A percentile compares a stretch with the other conserved stretches of the same genome.
Conservation (phyloP, 345 rosid genomes). For the Eucalyptus sp. region DNA sequence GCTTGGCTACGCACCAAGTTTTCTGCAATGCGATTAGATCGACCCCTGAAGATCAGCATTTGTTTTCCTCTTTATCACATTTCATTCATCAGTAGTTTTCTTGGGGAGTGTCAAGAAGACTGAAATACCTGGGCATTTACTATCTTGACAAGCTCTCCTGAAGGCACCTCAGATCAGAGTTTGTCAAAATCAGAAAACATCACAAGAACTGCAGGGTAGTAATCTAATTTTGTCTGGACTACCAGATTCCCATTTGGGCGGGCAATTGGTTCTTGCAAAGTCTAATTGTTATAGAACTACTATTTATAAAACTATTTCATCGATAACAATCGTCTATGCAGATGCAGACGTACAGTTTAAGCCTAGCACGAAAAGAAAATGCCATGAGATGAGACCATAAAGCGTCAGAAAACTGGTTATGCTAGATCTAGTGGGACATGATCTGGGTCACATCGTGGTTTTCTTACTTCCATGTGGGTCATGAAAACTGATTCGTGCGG, state of each 20-base stretch:
- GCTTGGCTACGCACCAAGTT: constrained; percentile 75
- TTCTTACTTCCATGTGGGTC: neutral
- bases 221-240: neutral
- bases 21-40: constrained; percentile 5
- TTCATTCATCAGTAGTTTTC: neutral
- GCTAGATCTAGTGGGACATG: neutral
- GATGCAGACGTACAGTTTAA: neutral
- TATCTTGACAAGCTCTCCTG: constrained; percentile 15
- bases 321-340: neutral
- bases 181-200: neutral
- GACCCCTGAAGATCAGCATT: neutral
- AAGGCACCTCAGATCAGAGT: neutral
- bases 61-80: neutral
- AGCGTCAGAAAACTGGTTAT: neutral
- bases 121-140: constrained; percentile 32
- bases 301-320: neutral
- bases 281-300: neutral
- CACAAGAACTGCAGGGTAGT: neutral
- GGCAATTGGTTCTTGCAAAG: neutral
- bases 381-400: neutral
- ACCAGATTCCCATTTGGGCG: neutral
- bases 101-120: neutral
- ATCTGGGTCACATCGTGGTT: neutral
- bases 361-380: neutral
- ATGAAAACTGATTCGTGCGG: neutral